Base-by-base conservation (phyloP, 192 early-diverging fungal species). In the Globomyces pollinis-pini region DNA sequence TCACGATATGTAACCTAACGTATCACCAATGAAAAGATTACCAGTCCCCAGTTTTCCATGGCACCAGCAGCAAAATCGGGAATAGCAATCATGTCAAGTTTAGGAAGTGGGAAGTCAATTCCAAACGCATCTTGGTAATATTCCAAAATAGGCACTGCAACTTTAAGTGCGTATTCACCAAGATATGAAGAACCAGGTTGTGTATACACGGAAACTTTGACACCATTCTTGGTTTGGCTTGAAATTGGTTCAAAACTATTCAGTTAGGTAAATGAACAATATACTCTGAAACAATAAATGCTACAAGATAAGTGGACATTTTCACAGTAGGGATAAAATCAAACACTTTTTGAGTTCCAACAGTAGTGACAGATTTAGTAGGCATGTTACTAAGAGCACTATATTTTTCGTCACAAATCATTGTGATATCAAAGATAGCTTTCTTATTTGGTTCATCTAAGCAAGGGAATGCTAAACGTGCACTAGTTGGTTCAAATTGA, bases 41-140 rank as follows among this genome's bases (percentile, higher is more conserved):
- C 31, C 18, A 76, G 55, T n/a, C 74, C 74, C 75, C 69, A 82
- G 68, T 84, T 84, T 52, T 83, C 81, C 81, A 84, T 84, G 2
- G 73, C 80, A 15, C 83, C 82, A 11, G 73, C 70, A 29, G 70
- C 60, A 63, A 83, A 83, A 72, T 81, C 78, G 20, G 82, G 82
- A 13, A 84, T 69, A 11, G 80, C 83, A 30, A 82, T 59, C 55
- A 83, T 64, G 67, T 84, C 82, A 30, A 71, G 38, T 62, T 73
- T 73, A 9, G 63, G 29, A 11, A 73, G 24, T 20, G 71, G 71
- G 34, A 51, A 73, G 12, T 54, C 41, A 30, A 59, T 56, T 3
- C 51, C 60, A 62, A 72, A 63, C 15, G 29, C 18, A 11, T 70
- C 30, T 42, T 62, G 55, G 32, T 63, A 73, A 38, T 49, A 57